These are phyloP conservation scores for Capronia epimyces DNA, from an alignment of 2,329 filamentous ascomycete genomes.

Conservation along the genomic window DNA sequence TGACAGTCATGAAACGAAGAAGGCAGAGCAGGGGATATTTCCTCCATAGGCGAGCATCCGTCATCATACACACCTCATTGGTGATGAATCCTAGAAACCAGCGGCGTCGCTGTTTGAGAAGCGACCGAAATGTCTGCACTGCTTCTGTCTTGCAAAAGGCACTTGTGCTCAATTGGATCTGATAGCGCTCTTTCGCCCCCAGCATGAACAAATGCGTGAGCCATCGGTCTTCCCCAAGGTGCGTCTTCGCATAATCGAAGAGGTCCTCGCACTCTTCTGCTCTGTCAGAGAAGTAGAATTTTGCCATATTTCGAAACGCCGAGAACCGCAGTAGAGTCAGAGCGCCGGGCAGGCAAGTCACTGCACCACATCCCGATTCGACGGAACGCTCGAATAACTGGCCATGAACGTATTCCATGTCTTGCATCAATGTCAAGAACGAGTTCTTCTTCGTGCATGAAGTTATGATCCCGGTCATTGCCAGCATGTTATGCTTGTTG, in stretches of 20 bases:
- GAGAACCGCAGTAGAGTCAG: constrained; percentile 93
- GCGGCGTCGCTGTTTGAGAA: constrained; percentile 87
- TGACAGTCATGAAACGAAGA: constrained; percentile 91
- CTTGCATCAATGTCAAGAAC: constrained; percentile 85
- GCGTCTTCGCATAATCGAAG: constrained; percentile 94
- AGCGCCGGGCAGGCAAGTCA: constrained; percentile 93
- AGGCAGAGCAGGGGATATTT: constrained; percentile 81
- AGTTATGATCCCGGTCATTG: constrained; percentile 96
- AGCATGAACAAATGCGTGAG: constrained; percentile 99
- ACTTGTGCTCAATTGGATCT: constrained; percentile 96
- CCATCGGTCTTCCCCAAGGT: constrained; percentile 93
- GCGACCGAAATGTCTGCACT: constrained; percentile 75
- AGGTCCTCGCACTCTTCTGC: constrained; percentile 91
- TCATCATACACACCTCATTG: constrained; percentile 97
- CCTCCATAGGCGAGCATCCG: constrained; percentile 84
- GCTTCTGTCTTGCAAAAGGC: constrained; percentile 98
- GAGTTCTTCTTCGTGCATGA: constrained; percentile 85
- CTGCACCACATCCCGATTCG: constrained; percentile 86
- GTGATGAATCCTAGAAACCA: constrained; percentile 98
- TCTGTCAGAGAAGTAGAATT: constrained; percentile 97
- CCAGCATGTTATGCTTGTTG: constrained; percentile 85
- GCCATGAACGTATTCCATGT: constrained; percentile 97
- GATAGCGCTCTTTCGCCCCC: constrained; percentile 82
- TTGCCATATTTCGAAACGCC: constrained; percentile 92
- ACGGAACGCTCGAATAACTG: constrained; percentile 94